Evolutionary conservation across 2,329 filamentous ascomycete genomes (phyloP).

Genomic region (Mycogone perniciosa): DNA sequence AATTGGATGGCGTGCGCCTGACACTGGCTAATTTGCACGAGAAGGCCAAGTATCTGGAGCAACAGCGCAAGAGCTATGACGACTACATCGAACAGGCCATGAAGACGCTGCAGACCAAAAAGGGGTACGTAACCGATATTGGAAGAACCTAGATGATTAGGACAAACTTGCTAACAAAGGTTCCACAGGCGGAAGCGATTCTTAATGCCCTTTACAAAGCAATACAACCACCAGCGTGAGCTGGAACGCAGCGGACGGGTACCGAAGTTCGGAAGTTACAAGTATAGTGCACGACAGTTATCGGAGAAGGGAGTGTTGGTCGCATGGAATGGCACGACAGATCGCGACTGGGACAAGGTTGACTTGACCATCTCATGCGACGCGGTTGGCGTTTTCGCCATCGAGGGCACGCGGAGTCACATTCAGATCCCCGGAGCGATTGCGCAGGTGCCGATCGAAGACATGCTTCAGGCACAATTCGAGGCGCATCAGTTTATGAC

Average conservation of each 20-base stretch:
- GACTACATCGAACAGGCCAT: conserved; percentile 99
- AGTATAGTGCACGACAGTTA: conserved; percentile 85
- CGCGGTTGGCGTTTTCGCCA: conserved; percentile 85
- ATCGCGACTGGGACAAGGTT: conserved; percentile 82
- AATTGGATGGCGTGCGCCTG: conserved; percentile 75
- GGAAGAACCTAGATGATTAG: not conserved
- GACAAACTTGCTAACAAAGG: conserved; percentile 13
- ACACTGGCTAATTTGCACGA: conserved; percentile 71
- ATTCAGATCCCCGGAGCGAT: conserved; percentile 95
- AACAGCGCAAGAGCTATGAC: conserved; percentile 95
- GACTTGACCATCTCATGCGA: conserved; percentile 94
- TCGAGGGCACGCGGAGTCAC: conserved; percentile 84
- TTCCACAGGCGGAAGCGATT: conserved; percentile 77
- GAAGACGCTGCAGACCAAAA: conserved; percentile 93
- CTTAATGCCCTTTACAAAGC: conserved; percentile 92
- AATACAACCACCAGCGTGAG: conserved; percentile 97
- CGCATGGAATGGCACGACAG: conserved; percentile 76
- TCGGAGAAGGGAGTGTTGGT: conserved; percentile 92
- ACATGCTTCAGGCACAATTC: conserved; percentile 92
- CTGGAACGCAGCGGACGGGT: conserved; percentile 86
- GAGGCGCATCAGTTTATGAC: conserved; percentile 96
- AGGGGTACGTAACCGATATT: conserved; percentile 54
- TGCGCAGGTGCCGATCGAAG: conserved; percentile 82
- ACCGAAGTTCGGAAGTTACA: conserved; percentile 96
- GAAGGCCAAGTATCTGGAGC: conserved; percentile 87